Percentiles rank a stretch among this genome's conserved stretches.
phyloP scores from a whole-genome alignment of 1,284 basidiomycete genomes.

The Ustilago curta region DNA sequence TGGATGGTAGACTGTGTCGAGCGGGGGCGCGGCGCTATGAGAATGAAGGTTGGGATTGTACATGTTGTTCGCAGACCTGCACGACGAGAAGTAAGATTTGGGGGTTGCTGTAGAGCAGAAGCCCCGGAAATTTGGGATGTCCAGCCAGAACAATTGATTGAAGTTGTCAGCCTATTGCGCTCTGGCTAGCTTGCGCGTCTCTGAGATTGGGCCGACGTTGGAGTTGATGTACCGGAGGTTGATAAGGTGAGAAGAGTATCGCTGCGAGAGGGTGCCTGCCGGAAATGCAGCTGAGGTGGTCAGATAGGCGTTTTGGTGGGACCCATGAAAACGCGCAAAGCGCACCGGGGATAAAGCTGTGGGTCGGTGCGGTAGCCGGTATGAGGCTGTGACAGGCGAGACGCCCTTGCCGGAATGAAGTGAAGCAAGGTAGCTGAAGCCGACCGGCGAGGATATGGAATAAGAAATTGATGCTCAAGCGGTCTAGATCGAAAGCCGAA shows the following conservation, averaged over 20 bases:
- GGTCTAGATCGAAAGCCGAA: too few relatives aligned
- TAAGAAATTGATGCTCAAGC: too few relatives aligned
- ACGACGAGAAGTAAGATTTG: not conserved
- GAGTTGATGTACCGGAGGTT: too few relatives aligned
- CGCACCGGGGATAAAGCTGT: not conserved
- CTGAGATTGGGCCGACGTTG: not conserved
- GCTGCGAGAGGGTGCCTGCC: not conserved
- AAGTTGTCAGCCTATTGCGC: not conserved
- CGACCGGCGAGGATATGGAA: too few relatives aligned
- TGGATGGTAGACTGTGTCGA: slow-evolving; percentile 25
- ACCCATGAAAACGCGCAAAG: not conserved
- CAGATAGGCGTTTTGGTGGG: not conserved
- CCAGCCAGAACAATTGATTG: not conserved
- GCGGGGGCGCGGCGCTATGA: slow-evolving; percentile 14
- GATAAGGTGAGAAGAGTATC: not conserved
- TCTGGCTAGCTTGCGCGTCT: not conserved
- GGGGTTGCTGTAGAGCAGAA: not conserved
- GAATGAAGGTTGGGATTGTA: slow-evolving; percentile 23
- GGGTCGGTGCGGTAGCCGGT: not conserved
- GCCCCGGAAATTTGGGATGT: not conserved
- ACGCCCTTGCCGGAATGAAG: too few relatives aligned
- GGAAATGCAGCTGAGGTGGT: not conserved
- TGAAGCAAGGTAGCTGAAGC: too few relatives aligned
- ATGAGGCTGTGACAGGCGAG: not conserved
- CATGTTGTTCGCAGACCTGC: slow-evolving; percentile 1